Percentiles rank a stretch among this genome's conserved stretches.
phyloP scores from a whole-genome alignment of 108 stramenopile genomes.

The Cyclotella choctawhatcheeana region DNA sequence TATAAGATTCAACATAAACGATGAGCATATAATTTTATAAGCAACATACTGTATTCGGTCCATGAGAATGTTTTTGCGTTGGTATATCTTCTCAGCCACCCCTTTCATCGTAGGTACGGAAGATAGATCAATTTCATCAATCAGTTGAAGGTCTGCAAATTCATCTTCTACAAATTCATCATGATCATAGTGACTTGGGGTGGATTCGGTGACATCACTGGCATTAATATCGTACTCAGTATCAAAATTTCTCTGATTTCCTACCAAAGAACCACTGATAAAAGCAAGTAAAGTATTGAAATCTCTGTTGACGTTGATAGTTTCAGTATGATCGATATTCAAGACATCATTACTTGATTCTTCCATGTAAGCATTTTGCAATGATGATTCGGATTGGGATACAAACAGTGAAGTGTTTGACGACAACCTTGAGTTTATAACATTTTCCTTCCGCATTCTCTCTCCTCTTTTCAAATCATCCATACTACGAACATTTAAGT shows the following conservation, averaged over 20 bases:
- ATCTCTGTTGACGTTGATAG: too few relatives aligned
- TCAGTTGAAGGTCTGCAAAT: not conserved
- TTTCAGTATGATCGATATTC: too few relatives aligned
- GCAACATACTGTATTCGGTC: conserved; percentile 5
- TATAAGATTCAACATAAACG: not conserved
- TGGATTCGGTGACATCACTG: not conserved
- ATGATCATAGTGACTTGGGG: not conserved
- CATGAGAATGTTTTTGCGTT: not conserved
- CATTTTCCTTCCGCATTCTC: not conserved
- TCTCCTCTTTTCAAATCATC: not conserved
- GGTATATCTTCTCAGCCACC: not conserved
- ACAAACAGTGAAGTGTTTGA: not conserved
- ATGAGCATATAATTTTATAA: conserved; percentile 2
- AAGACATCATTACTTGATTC: not conserved
- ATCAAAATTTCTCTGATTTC: not conserved
- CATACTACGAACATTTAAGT: not conserved
- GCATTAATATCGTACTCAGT: not conserved
- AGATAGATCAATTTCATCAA: not conserved
- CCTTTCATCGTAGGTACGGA: conserved; percentile 8
- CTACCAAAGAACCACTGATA: not conserved
- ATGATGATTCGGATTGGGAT: not conserved
- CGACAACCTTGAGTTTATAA: not conserved
- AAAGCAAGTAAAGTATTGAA: not conserved
- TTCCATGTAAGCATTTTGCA: not conserved
- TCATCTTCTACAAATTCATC: not conserved